Evolutionary conservation across 768 basidiomycete species (phyloP).

Genomic region (Trametes sanguinea): DNA sequence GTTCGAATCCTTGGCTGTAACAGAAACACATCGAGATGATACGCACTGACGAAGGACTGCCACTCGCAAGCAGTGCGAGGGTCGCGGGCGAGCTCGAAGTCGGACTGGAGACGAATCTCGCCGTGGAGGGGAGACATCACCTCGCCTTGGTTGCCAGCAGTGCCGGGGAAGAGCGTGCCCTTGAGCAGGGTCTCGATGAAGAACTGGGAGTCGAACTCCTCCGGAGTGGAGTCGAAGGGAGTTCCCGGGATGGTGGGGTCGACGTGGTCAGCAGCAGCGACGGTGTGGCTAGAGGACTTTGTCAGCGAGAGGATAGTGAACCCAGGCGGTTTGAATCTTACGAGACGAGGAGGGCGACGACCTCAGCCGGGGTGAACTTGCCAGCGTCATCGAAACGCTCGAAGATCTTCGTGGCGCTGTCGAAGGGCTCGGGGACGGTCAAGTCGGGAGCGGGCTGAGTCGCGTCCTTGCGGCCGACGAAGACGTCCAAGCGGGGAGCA

Average conservation of each 20-base stretch:
- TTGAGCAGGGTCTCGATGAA: slow-evolving; percentile 32
- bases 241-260: slow-evolving; percentile 29
- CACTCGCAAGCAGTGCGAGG: slow-evolving; percentile 35
- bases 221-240: slow-evolving; percentile 32
- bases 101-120: slow-evolving; percentile 18
- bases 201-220: slow-evolving; percentile 30
- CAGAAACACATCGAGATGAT: neutral
- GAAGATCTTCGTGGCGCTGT: slow-evolving; percentile 28
- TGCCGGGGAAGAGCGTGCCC: slow-evolving; percentile 31
- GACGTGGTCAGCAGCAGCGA: slow-evolving; percentile 29
- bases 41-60: slow-evolving; percentile 31
- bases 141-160: slow-evolving; percentile 14
- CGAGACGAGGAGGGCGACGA: slow-evolving; percentile 27
- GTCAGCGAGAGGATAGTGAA: neutral
- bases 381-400: slow-evolving; percentile 27
- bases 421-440: slow-evolving; percentile 28
- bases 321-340: slow-evolving; percentile 21
- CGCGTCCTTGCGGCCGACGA: slow-evolving; percentile 36
- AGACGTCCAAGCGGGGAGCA: slow-evolving; percentile 38
- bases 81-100: slow-evolving; percentile 33
- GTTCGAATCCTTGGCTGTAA: too few relatives aligned
- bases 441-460: slow-evolving; percentile 25
- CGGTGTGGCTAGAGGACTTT: slow-evolving; percentile 9
- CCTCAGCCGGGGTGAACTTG: slow-evolving; percentile 24
- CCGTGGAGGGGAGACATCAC: slow-evolving; percentile 12